Percentiles rank a stretch among this genome's conserved stretches.
Evolutionary conservation across 78 protist species (phyloP).

Genomic region (Reticulomyxa filosa): DNA sequence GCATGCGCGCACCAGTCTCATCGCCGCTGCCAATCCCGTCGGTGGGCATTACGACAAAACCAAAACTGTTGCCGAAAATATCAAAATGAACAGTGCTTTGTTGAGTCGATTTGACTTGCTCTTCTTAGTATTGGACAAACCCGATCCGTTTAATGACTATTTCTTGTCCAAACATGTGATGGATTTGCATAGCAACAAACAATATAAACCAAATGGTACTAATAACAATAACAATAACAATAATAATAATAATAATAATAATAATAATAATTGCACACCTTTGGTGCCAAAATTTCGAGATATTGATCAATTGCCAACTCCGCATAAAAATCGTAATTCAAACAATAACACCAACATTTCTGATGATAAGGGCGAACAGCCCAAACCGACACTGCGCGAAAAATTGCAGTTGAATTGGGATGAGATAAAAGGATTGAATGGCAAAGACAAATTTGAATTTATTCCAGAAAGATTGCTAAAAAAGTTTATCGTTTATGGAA

Average conservation of each 20-base stretch:
- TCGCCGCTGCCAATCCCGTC: slow-evolving; percentile 96
- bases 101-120: slow-evolving; percentile 82
- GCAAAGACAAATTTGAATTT: slow-evolving; percentile 29
- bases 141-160: slow-evolving; percentile 48
- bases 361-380: too few relatives aligned
- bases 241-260: neutral
- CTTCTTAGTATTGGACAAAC: slow-evolving; percentile 75
- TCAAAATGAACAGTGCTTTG: slow-evolving; percentile 16
- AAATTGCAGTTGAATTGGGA: neutral
- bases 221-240: neutral
- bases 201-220: neutral
- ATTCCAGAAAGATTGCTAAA: slow-evolving; percentile 49
- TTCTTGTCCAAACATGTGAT: slow-evolving; percentile 76
- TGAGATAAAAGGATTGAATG: neutral
- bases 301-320: too few relatives aligned
- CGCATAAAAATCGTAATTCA: too few relatives aligned
- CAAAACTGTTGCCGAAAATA: slow-evolving; percentile 78
- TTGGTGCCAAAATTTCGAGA: too few relatives aligned
- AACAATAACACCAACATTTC: too few relatives aligned
- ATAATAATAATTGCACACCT: neutral
- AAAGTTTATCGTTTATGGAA: slow-evolving; percentile 80
- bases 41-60: slow-evolving; percentile 43
- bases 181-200: slow-evolving; percentile 20
- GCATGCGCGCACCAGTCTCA: slow-evolving; percentile 71
- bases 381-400: too few relatives aligned